These are phyloP conservation scores for Penicillium diatomitis DNA, from an alignment of 495 filamentous ascomycete species.

Conservation along the genomic window DNA sequence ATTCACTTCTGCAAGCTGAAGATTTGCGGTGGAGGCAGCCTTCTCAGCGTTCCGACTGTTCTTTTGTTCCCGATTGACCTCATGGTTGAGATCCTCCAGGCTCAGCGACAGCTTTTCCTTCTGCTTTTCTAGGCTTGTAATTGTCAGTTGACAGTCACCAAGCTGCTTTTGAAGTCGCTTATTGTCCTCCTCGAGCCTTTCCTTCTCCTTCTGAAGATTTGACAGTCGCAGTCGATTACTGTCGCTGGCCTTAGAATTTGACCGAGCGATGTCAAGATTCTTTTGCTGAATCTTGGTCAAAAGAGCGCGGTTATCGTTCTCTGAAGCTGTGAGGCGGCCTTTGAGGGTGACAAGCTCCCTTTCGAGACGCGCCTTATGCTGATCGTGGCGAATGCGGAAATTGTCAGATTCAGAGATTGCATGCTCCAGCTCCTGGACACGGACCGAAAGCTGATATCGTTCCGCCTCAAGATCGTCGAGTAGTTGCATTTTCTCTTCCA, in stretches of 20 bases:
- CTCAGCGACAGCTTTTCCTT: conserved; percentile 87
- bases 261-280: conserved; percentile 90
- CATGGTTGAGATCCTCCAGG: conserved; percentile 89
- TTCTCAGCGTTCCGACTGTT: conserved; percentile 87
- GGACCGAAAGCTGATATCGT: conserved; percentile 56
- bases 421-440: conserved; percentile 74
- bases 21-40: conserved; percentile 67
- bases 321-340: conserved; percentile 81
- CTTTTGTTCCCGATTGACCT: conserved; percentile 84
- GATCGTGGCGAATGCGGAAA: conserved; percentile 79
- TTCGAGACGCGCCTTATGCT: conserved; percentile 87
- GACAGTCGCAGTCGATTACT: conserved; percentile 69
- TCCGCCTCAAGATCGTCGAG: conserved; percentile 69
- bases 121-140: conserved; percentile 86
- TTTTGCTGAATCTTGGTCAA: conserved; percentile 97
- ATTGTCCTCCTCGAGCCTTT: conserved; percentile 74
- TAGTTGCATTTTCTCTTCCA: conserved; percentile 61
- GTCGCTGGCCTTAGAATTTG: conserved; percentile 78
- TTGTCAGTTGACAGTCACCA: conserved; percentile 76
- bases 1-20: conserved; percentile 83
- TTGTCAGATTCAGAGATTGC: conserved; percentile 80
- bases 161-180: conserved; percentile 73
- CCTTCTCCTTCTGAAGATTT: conserved; percentile 74
- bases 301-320: conserved; percentile 93
- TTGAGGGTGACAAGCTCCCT: conserved; percentile 88